Evolutionary conservation across 805 yeast genomes (phyloP), one percentile per base, ranked within the genome.

Genomic region (Kurtzmaniella cleridarum): DNA sequence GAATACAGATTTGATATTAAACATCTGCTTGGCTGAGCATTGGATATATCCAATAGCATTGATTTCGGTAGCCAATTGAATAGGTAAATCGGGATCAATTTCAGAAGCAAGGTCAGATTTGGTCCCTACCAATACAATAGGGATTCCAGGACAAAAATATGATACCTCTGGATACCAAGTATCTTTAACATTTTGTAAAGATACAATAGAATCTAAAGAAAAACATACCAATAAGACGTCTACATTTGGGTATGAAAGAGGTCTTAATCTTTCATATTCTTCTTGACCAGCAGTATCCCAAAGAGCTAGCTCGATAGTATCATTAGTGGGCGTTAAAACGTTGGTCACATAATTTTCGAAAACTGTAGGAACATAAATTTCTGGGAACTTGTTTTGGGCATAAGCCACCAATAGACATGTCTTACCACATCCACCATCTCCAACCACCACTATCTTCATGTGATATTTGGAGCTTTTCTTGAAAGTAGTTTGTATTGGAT

Each of bases 221-320:
- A 85, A 90, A 42, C 96, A 89, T 7, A 88, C 66, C 41, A 90
- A 64, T 13, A 88, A 59, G 1, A 88, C 64, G 56, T 87, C 85
- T 3, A 82, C 85, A 48, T 85, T 95, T 5, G 90, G 82, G 54
- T 87, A 87, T 32, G 84, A 73, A 35, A 88, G 65, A 2, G 95
- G 93, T 44, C 96, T 68, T 40, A 86, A 63, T 38, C 95, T 66
- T 55, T 82, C 90, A 54, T 84, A 85, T 57, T 84, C 93, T 59
- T 86, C 95, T 60, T 85, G 93, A 3, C 95, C 93, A 0, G 95
- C 95, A 1, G 95, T 85, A 55, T 87, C 96, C 95, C 95, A 86
- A 24, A 86, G 59, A 0, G 87, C 85, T 47, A 87, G 60, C 52
- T 82, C 89, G 15, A 83, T 50, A 2, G 85, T 78, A 66, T 91